Conservation (phyloP, 192 early-diverging fungal species). For the Podila minutissima region DNA sequence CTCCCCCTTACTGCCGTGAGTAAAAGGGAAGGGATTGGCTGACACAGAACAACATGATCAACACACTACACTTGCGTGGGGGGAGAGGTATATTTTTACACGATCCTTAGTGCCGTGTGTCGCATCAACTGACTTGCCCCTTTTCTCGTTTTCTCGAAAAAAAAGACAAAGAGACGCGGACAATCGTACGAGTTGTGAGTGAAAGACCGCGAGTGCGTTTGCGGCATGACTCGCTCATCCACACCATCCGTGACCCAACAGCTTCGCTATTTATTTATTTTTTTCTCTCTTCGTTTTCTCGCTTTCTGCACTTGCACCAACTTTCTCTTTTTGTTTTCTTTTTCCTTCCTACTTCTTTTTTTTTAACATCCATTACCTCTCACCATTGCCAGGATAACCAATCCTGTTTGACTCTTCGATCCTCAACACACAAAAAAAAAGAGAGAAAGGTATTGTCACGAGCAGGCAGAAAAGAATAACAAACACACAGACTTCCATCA, state of each 20-base stretch:
- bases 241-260: background rate
- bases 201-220: no score
- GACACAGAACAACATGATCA: no score
- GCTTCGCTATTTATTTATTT: background rate
- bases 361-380: background rate
- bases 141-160: background rate
- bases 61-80: no score
- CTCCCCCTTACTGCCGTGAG: no score
- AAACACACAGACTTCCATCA: background rate
- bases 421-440: background rate
- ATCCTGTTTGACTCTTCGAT: background rate
- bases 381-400: background rate
- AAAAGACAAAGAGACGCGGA: no score
- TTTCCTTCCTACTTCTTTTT: background rate
- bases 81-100: background rate
- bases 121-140: constrained; percentile 2
- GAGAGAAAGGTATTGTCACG: background rate
- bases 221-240: background rate
- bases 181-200: no score
- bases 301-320: no score
- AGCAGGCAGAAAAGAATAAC: background rate
- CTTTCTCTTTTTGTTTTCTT: background rate
- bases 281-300: no score
- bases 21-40: no score
- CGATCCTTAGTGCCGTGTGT: background rate